A percentile compares a stretch with the other conserved stretches of the same genome.
These are phyloP conservation scores for Cryphonectria carpinicola DNA, from an alignment of 2,329 filamentous ascomycete genomes.

Conservation along the genomic window DNA sequence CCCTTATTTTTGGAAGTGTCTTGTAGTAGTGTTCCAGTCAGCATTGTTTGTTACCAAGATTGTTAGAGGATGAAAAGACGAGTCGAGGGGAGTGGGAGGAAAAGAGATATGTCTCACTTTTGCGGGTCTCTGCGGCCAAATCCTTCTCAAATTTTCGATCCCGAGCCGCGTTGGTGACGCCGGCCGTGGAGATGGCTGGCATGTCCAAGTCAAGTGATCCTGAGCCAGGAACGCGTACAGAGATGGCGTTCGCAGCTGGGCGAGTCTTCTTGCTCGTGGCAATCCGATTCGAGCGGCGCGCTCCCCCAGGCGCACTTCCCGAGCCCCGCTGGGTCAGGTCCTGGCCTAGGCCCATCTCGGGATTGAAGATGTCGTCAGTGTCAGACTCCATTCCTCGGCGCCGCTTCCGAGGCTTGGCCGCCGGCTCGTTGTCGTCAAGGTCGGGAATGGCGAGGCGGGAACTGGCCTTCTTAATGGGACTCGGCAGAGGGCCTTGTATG, in stretches of 20 bases:
- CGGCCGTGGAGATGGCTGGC: slow-evolving; percentile 26
- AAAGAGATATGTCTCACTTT: slow-evolving; percentile 31
- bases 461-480: slow-evolving; percentile 27
- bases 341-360: slow-evolving; percentile 30
- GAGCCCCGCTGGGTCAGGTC: slow-evolving; percentile 21
- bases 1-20: slow-evolving; percentile 52
- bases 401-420: slow-evolving; percentile 38
- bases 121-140: slow-evolving; percentile 45
- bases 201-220: slow-evolving; percentile 32
- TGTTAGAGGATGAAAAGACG: too few species aligned
- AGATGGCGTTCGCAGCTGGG: slow-evolving; percentile 35
- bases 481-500: background rate
- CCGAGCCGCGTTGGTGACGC: slow-evolving; percentile 29
- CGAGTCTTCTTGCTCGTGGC: slow-evolving; percentile 33
- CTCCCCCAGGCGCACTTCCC: background rate
- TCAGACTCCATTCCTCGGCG: slow-evolving; percentile 36
- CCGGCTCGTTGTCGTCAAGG: slow-evolving; percentile 34
- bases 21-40: background rate
- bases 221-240: slow-evolving; percentile 39
- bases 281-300: slow-evolving; percentile 24
- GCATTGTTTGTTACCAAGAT: background rate
- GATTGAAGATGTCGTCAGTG: slow-evolving; percentile 33
- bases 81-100: background rate
- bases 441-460: slow-evolving; percentile 34
- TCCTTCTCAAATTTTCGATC: slow-evolving; percentile 46